Evolutionary conservation across 2,329 filamentous ascomycete species (phyloP), one percentile per base, ranked within the genome.

Genomic region (Talaromyces verruculosus): DNA sequence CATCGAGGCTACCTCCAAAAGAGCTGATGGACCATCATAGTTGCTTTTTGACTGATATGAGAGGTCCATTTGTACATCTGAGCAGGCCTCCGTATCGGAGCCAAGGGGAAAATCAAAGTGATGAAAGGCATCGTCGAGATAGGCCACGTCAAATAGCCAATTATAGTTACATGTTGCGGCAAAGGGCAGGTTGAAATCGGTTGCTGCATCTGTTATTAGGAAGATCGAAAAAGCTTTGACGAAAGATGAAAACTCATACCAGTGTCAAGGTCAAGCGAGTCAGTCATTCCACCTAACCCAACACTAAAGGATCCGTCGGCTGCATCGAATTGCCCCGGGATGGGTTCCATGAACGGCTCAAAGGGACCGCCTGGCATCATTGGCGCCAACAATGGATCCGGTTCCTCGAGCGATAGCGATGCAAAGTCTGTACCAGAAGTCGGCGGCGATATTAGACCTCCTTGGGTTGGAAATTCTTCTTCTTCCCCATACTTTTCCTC

Each of bases 171-270:
- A 80, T 67, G 85, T 85, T 1, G 87, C 88, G 2, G 87, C 88
- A 72, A 87, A 89, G 5, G 87, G 87, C 76, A 87, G 87, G 64
- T 89, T 88, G 72, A 89, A 89, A 0, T 86, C 87, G 70, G 83
- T 87, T 35, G 86, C 86, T 72, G 64, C 8, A 33, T 10, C 0
- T 19, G 15, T 28, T 35, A 37, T 58, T 15, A 59, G 57, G 39
- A 35, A 13, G 15, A 49, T 22, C 35, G 19, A 11, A 25, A n/a
- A 33, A 17, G 3, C 6, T 13, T 7, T 13, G 19, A 6, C 11
- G 33, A 28, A 10, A 10, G 4, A 15, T 25, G 15, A 33, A 33
- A 45, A 41, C 35, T 45, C 71, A 66, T 74, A 79, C 78, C 78
- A 61, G 86, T 88, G 71, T 88, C 86, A 53, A 86, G 82, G 65